Base-by-base conservation (phyloP, 1,284 basidiomycete genomes). In the Ceratobasidium sp. region DNA sequence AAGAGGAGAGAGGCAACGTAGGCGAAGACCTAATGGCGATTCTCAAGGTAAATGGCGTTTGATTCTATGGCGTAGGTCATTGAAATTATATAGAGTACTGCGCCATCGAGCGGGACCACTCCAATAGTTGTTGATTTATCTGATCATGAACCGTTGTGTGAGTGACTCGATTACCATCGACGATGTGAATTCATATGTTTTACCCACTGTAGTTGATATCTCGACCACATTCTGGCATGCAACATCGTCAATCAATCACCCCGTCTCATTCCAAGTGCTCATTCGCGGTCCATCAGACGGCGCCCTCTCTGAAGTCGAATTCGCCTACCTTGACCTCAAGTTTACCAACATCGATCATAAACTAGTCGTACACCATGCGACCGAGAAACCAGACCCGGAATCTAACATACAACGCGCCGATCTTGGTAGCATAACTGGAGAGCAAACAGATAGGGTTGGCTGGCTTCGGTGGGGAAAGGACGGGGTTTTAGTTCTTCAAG, bases 261-360 rank as follows among this genome's bases (percentile, higher is more conserved):
- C 85, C 7, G 89, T 89, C 0, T 89, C 93, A 0, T 97, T 95
- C 84, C 95, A 97, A 82, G 81, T 97, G 3, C 86, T 87, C 13
- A 83, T 95, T 23, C 85, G 87, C 6, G 88, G 91, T 0, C 89
- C 91, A 0, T 80, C 83, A 0, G 80, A 85, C 23, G 84, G 88
- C 3, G 83, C 86, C 0, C 86, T 93, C 18, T 87, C 89, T 5
- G 85, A 86, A 0, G 84, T 95, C 46, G 89, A 92, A 0, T 89
- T 95, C 81, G 83, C 87, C 0, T 88, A 88, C 0, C 82, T 94
- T n/a, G 84, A 86, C 3, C 86, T 95, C 5, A 85, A 89, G 75
- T 90, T 94, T 80, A 87, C 88, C 7, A 86, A 88, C 55, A 86
- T 86, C 9, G 82, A 84, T 15, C 78, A 84, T 5, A 88, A 91